Evolutionary conservation across 1,139 yeast genomes (phyloP).

Genomic region (Hyphopichia burtonii): DNA sequence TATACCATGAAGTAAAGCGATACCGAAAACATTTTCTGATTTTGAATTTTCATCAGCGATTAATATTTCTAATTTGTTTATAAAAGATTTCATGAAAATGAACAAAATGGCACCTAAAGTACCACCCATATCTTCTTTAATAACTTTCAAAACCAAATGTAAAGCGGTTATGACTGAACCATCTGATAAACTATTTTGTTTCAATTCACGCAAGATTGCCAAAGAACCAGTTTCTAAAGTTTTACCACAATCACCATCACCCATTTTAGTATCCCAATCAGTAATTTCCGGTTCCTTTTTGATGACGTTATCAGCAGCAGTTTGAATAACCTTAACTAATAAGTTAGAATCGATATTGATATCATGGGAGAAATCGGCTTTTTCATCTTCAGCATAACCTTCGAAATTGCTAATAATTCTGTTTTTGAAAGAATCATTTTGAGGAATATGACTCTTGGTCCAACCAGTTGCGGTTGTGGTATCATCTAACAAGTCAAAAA

Average conservation of each 20-base stretch:
- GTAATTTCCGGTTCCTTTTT: slow-evolving; percentile 68
- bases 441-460: slow-evolving; percentile 11
- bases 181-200: slow-evolving; percentile 20
- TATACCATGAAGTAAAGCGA: slow-evolving; percentile 27
- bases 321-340: slow-evolving; percentile 27
- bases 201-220: slow-evolving; percentile 53
- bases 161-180: slow-evolving; percentile 16
- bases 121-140: slow-evolving; percentile 55
- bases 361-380: slow-evolving; percentile 17
- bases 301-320: slow-evolving; percentile 38
- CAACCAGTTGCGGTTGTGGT: slow-evolving; percentile 41
- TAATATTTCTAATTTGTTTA: slow-evolving; percentile 26
- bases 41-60: slow-evolving; percentile 10
- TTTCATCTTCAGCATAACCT: slow-evolving; percentile 27
- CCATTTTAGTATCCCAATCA: slow-evolving; percentile 72
- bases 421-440: slow-evolving; percentile 20
- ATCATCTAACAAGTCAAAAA: slow-evolving; percentile 40
- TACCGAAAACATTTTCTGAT: slow-evolving; percentile 19
- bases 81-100: slow-evolving; percentile 45
- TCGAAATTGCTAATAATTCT: slow-evolving; percentile 38
- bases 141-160: slow-evolving; percentile 35
- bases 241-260: slow-evolving; percentile 90
- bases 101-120: slow-evolving; percentile 51
- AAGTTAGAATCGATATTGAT: slow-evolving; percentile 28
- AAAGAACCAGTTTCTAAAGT: slow-evolving; percentile 72